phyloP scores from a whole-genome alignment of 2,329 filamentous ascomycete genomes.

The Podosphaera aphanis region DNA sequence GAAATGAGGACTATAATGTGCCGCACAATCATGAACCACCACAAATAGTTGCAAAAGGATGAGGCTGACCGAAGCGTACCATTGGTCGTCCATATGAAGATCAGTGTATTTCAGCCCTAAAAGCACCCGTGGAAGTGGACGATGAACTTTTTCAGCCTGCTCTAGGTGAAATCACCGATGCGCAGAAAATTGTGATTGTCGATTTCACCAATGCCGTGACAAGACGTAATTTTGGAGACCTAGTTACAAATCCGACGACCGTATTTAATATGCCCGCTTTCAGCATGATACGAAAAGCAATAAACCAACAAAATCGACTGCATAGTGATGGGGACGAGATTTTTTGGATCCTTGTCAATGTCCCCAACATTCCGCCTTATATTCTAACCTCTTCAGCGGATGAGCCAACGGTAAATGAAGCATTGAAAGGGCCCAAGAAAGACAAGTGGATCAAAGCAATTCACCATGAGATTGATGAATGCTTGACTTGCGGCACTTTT shows the following conservation, averaged over 20 bases:
- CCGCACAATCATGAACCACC: background rate
- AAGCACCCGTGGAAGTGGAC: background rate
- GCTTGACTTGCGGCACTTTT: background rate
- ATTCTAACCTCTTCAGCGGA: background rate
- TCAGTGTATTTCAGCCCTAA: background rate
- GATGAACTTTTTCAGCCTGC: background rate
- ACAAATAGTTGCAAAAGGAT: background rate
- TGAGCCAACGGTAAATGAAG: background rate
- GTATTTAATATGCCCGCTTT: background rate
- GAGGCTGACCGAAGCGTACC: background rate
- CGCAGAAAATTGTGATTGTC: background rate
- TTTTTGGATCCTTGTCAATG: background rate
- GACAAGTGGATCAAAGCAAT: background rate
- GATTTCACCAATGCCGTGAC: background rate
- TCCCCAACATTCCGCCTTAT: background rate
- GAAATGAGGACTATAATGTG: background rate
- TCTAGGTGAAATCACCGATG: background rate
- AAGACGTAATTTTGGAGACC: background rate
- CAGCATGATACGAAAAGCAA: background rate
- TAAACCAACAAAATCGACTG: background rate
- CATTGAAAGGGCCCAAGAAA: background rate
- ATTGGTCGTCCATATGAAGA: background rate
- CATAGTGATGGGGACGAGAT: background rate
- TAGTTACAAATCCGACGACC: background rate
- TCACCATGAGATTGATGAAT: background rate